phyloP scores from a whole-genome alignment of 1,284 basidiomycete species.

The Trametes polyzona region DNA sequence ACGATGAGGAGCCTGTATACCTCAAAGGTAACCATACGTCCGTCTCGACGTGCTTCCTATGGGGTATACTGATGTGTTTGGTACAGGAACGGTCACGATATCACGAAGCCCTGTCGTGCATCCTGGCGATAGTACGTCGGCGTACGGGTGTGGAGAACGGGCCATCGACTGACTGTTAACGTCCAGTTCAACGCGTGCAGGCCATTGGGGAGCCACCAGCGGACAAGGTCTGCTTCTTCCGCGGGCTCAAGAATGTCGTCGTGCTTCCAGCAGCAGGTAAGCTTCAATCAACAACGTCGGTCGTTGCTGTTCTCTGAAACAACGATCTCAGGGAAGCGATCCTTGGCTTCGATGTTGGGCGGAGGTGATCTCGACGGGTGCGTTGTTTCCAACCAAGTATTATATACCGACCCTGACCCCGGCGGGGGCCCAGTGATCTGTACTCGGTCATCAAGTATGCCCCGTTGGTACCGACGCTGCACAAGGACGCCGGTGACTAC shows the following conservation, averaged over 20 bases:
- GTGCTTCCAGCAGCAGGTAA: slow-evolving; percentile 73
- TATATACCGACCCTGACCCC: too few relatives aligned
- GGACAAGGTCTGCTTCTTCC: slow-evolving; percentile 60
- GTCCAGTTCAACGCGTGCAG: slow-evolving; percentile 66
- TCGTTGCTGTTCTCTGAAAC: not conserved
- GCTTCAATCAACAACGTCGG: too few relatives aligned
- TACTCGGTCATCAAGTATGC: slow-evolving; percentile 42
- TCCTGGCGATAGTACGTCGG: slow-evolving; percentile 72
- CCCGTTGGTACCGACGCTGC: slow-evolving; percentile 54
- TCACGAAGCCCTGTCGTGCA: slow-evolving; percentile 71
- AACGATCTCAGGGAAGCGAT: slow-evolving; percentile 51
- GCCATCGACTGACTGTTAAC: not conserved
- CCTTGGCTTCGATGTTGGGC: slow-evolving; percentile 68
- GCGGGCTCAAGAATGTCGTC: slow-evolving; percentile 69
- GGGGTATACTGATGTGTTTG: not conserved
- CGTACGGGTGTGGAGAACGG: too few relatives aligned
- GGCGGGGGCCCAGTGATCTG: slow-evolving; percentile 37
- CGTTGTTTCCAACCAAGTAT: slow-evolving; percentile 27
- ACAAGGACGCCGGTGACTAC: slow-evolving; percentile 60
- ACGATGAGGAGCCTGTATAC: slow-evolving; percentile 50
- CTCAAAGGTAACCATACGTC: slow-evolving; percentile 46
- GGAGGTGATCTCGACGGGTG: slow-evolving; percentile 81
- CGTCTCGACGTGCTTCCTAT: not conserved
- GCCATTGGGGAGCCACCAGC: slow-evolving; percentile 74
- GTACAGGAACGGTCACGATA: slow-evolving; percentile 50